Evolutionary conservation across 2,329 filamentous ascomycete genomes (phyloP), one percentile per base, ranked within the genome.

Genomic region (Penicillium hordei): DNA sequence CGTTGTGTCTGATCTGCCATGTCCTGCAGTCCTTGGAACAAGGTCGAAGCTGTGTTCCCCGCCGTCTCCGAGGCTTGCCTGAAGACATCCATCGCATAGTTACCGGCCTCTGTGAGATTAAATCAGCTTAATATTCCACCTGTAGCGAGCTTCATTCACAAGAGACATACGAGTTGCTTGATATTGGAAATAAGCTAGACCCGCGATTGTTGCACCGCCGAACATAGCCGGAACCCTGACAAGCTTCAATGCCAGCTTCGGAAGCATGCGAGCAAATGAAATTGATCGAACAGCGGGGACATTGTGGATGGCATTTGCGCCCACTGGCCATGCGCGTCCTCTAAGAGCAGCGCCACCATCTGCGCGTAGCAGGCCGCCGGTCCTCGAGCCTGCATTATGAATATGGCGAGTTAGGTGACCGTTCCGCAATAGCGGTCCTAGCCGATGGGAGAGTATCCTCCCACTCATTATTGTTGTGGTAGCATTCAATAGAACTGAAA

Each of bases 171-270:
- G 90, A 55, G 88, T 87, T 62, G 94, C 93, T 76, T 99, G 94
- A 73, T 99, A 97, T 73, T 99, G 94, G 48, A 99, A 79, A 83
- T 96, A 99, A 27, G 92, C 92, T 58, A 95, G 79, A 3, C 90
- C 90, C 15, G 91, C 93, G 64, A 99, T 85, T 70, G 92, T 90
- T 46, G 93, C 84, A 42, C 91, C 92, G 42, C 93, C 94, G 69
- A 96, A 93, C 79, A 97, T 89, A 57, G 94, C 94, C 21, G 94
- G 94, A 54, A 96, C 81, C 56, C 92, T 86, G 36, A 88, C 83
- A 66, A 99, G 89, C 79, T 97, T 99, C 70, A 94, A 77, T n/a
- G 94, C 87, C 50, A 99, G 82, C 72, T 91, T 93, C 2, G 95
- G 95, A 33, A 99, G 79, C 13, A 82, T 80, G 44, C 86, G 78